A percentile compares a stretch with the other conserved stretches of the same genome.
Evolutionary conservation across 257 asterid species (phyloP).

Genomic region (Ilex aquifolium): DNA sequence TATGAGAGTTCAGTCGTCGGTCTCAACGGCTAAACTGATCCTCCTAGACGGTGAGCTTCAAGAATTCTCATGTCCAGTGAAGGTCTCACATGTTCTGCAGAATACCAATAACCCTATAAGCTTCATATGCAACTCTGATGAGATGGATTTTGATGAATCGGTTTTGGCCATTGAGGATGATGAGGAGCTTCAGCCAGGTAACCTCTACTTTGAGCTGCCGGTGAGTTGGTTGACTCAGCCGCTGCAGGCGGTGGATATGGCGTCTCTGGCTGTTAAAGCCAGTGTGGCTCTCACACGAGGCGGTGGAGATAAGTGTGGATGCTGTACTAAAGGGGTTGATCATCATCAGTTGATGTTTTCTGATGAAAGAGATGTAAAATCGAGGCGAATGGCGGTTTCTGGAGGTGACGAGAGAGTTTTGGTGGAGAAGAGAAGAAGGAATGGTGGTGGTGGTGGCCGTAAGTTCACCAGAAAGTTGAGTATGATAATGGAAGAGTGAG

Average conservation of each 20-base stretch:
- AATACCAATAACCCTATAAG: slow-evolving; percentile 8
- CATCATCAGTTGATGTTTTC: neutral
- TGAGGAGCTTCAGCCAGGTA: slow-evolving; percentile 26
- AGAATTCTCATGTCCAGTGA: slow-evolving; percentile 16
- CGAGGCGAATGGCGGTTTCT: too few species aligned
- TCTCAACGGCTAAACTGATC: slow-evolving; percentile 19
- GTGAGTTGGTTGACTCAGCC: slow-evolving; percentile 8
- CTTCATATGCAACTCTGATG: slow-evolving; percentile 33
- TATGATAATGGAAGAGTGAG: too few species aligned
- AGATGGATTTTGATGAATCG: slow-evolving; percentile 22
- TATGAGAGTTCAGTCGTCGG: neutral
- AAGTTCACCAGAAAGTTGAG: too few species aligned
- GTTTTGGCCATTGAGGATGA: slow-evolving; percentile 14
- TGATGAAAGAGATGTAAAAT: neutral
- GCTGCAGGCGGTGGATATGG: slow-evolving; percentile 32
- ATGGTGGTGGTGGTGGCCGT: too few species aligned
- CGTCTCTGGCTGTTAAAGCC: slow-evolving; percentile 31
- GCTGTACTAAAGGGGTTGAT: neutral
- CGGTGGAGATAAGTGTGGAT: neutral
- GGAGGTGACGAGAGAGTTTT: too few species aligned
- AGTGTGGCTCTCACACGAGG: slow-evolving; percentile 5
- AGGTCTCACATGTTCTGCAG: slow-evolving; percentile 11
- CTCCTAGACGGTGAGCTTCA: slow-evolving; percentile 17
- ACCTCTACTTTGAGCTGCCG: slow-evolving; percentile 33
- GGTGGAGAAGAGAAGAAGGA: too few species aligned